These are phyloP conservation scores for Chrysoporthe puriensis DNA, from an alignment of 2,329 filamentous ascomycete genomes.

Conservation along the genomic window DNA sequence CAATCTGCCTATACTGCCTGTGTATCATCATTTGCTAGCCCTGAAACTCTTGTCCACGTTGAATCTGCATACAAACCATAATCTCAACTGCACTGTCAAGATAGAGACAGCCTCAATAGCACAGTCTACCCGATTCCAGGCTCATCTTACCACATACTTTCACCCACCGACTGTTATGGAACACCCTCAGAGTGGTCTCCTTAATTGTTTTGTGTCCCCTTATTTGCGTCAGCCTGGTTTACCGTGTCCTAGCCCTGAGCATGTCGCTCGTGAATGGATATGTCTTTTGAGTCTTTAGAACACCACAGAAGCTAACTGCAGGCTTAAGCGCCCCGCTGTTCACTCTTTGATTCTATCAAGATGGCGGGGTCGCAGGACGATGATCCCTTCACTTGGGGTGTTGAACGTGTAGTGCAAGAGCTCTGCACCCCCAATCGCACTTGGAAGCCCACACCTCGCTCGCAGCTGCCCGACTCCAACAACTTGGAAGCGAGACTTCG, in stretches of 20 bases:
- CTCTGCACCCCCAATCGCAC: constrained; percentile 61
- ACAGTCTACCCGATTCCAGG: neutral
- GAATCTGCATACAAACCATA: neutral
- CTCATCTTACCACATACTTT: neutral
- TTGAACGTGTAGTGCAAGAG: constrained; percentile 67
- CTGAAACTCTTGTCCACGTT: neutral
- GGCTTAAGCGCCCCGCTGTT: neutral
- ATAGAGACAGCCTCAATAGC: neutral
- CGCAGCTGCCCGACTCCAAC: constrained; percentile 53
- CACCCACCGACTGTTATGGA: no score
- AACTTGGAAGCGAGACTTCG: constrained; percentile 59
- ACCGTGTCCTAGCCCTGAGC: no score
- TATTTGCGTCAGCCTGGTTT: no score
- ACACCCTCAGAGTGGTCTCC: no score
- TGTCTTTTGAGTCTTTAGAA: no score
- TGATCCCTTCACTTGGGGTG: constrained; percentile 78
- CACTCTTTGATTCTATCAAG: constrained; percentile 25
- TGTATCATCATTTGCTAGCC: neutral
- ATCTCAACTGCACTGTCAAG: neutral
- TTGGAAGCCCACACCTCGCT: constrained; percentile 45
- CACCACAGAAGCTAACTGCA: constrained; percentile 1
- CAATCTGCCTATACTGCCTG: neutral
- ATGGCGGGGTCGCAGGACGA: constrained; percentile 40
- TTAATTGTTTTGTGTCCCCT: no score
- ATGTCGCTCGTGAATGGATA: no score